Evolutionary conservation across 179 eudicot species (phyloP).

Genomic region (Dionaea muscipula): DNA sequence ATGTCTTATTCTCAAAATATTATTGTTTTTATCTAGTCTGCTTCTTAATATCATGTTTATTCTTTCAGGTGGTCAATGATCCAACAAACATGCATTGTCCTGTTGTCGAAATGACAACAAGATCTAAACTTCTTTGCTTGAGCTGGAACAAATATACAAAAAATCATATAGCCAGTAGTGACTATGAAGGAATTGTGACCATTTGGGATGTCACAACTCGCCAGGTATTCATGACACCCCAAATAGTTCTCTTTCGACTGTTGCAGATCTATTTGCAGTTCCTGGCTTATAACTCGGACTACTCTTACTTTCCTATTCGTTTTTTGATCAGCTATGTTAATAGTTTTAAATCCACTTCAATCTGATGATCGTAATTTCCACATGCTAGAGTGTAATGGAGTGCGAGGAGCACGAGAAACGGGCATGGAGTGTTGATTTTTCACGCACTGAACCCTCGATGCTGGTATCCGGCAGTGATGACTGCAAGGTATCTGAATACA

Average conservation of each 20-base stretch:
- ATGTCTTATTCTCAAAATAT: too few relatives aligned
- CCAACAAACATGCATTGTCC: slow-evolving; percentile 69
- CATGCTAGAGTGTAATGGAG: slow-evolving; percentile 72
- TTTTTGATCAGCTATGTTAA: too few relatives aligned
- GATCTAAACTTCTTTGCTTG: slow-evolving; percentile 82
- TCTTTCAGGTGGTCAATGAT: slow-evolving; percentile 69
- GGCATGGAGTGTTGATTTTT: slow-evolving; percentile 96
- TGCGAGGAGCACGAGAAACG: slow-evolving; percentile 98
- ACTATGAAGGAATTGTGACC: slow-evolving; percentile 85
- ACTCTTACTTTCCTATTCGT: background rate
- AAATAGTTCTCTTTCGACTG: background rate
- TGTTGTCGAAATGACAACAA: slow-evolving; percentile 76
- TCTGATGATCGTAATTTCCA: background rate
- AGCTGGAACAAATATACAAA: slow-evolving; percentile 86
- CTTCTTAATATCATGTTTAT: slow-evolving; percentile 4
- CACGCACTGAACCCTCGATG: slow-evolving; percentile 72
- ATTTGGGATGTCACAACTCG: slow-evolving; percentile 80
- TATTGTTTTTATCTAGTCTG: too few relatives aligned
- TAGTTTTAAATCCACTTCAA: background rate
- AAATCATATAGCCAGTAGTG: slow-evolving; percentile 82
- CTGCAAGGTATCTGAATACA: slow-evolving; percentile 50
- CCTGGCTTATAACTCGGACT: background rate
- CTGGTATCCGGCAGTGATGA: slow-evolving; percentile 95
- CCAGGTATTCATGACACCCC: slow-evolving; percentile 43
- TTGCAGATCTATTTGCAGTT: background rate